Base-by-base conservation (phyloP, 2,329 filamentous ascomycete genomes). In the Fusarium neocosmosporiellum region DNA sequence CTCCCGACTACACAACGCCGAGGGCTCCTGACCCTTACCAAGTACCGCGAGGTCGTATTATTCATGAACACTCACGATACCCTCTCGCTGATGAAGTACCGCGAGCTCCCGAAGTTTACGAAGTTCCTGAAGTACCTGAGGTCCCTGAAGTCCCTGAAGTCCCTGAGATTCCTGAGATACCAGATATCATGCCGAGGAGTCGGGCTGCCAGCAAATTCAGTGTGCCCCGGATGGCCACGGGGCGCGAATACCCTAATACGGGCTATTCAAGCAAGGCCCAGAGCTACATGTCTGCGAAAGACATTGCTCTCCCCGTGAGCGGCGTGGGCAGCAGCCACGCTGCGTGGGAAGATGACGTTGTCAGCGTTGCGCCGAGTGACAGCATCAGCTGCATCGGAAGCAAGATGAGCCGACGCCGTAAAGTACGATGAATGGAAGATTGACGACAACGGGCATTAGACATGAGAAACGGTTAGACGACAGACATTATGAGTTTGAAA, bases 361-460 rank as follows among this genome's bases (percentile, higher is more conserved):
- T 83, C 57, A 90, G 88, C 73, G 82, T 91, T 37, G 88, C 86
- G 48, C 89, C 89, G 2, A 87, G 86, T 74, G 89, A 91, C 77
- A 91, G 89, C 75, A 89, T 91, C 64, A 90, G 88, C 77, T 89
- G 87, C 72, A 84, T 90, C n/a, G 89, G 88, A 24, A 84, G 74
- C 67, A 79, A 77, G 62, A 77, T 66, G 72, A 74, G 76, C 65
- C 71, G 78, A 58, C 72, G 71, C 48, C 75, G 75, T 50, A 78
- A 72, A 59, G 72, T 72, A 65, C 66, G 74, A 71, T 78, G 29
- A 66, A 64, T 59, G 39, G 48, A 60, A 58, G 54, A 59, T 39
- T 39, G 58, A 55, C 16, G 43, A 66, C n/a, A 55, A 66, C 14
- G 65, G 63, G 50, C 43, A 54, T 73, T 61, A 54, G 60, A 33